Conservation (phyloP, 345 rosid species). For the Anacardium occidentale region DNA sequence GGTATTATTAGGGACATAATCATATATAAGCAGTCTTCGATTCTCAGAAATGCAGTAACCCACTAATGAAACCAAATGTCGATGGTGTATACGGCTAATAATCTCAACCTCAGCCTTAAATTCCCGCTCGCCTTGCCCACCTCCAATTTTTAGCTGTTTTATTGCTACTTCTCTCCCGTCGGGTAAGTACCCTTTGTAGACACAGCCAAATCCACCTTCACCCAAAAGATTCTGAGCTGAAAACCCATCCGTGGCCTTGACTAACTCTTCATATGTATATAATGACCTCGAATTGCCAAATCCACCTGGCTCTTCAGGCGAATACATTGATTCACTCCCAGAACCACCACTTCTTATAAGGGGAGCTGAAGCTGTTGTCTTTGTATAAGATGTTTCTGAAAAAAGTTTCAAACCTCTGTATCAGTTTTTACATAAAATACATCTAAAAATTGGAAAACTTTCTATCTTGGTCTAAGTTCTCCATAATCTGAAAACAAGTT, state of each 20-base stretch:
- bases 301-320: slow-evolving; percentile 60
- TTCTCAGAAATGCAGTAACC: slow-evolving; percentile 89
- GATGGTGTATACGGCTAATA: slow-evolving; percentile 90
- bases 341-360: slow-evolving; percentile 61
- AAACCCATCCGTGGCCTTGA: slow-evolving; percentile 72
- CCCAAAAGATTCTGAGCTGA: slow-evolving; percentile 77
- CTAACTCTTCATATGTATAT: slow-evolving; percentile 73
- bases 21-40: slow-evolving; percentile 80
- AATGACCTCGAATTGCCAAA: slow-evolving; percentile 71
- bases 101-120: slow-evolving; percentile 93
- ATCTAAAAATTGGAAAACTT: background rate
- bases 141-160: slow-evolving; percentile 77
- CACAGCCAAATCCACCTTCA: slow-evolving; percentile 93
- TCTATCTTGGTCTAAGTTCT: background rate
- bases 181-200: slow-evolving; percentile 73
- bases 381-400: slow-evolving; percentile 54
- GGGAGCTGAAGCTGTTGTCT: slow-evolving; percentile 64
- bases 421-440: background rate
- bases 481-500: background rate
- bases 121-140: slow-evolving; percentile 93
- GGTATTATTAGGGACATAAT: slow-evolving; percentile 78
- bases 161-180: slow-evolving; percentile 90
- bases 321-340: slow-evolving; percentile 44
- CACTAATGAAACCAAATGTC: slow-evolving; percentile 88
- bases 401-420: slow-evolving; percentile 18